Conservation (phyloP, 768 basidiomycete species). For the Amanita pseudoporphyria region DNA sequence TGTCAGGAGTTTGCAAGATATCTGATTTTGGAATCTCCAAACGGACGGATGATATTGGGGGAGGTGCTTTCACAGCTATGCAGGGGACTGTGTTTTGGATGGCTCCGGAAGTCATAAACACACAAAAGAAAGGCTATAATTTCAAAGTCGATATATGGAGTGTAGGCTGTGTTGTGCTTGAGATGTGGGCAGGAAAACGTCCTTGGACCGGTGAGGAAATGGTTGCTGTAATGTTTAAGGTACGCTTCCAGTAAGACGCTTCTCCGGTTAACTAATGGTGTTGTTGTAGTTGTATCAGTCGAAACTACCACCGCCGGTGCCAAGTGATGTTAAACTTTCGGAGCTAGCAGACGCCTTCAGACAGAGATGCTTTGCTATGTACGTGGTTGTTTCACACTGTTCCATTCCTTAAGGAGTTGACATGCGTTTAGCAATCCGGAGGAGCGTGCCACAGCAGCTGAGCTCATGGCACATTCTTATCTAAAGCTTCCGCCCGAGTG, state of each 20-base stretch:
- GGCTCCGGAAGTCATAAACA: constrained; percentile 92
- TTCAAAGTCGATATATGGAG: constrained; percentile 99
- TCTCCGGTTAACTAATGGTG: background rate
- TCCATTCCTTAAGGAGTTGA: constrained; percentile 5
- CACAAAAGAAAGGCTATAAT: constrained; percentile 85
- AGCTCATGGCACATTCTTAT: constrained; percentile 75
- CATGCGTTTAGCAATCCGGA: constrained; percentile 56
- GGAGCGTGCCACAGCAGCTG: constrained; percentile 70
- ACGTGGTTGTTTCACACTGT: constrained; percentile 19
- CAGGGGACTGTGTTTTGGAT: constrained; percentile 99
- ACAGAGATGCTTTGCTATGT: constrained; percentile 84
- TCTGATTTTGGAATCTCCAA: constrained; percentile 99
- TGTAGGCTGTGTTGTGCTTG: constrained; percentile 94
- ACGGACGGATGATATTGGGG: constrained; percentile 77
- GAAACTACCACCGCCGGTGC: constrained; percentile 82
- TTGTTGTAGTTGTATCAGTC: constrained; percentile 66
- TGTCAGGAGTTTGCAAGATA: constrained; percentile 89
- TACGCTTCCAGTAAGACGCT: constrained; percentile 22
- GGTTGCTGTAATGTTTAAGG: constrained; percentile 93
- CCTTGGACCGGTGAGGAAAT: constrained; percentile 91
- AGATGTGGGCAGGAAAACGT: constrained; percentile 97
- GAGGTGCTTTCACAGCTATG: constrained; percentile 87
- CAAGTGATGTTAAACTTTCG: constrained; percentile 69
- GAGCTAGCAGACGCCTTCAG: constrained; percentile 80
- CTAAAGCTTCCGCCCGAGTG: constrained; percentile 63